Conservation (phyloP, 192 early-diverging fungal species). For the Backusella macrospora region DNA sequence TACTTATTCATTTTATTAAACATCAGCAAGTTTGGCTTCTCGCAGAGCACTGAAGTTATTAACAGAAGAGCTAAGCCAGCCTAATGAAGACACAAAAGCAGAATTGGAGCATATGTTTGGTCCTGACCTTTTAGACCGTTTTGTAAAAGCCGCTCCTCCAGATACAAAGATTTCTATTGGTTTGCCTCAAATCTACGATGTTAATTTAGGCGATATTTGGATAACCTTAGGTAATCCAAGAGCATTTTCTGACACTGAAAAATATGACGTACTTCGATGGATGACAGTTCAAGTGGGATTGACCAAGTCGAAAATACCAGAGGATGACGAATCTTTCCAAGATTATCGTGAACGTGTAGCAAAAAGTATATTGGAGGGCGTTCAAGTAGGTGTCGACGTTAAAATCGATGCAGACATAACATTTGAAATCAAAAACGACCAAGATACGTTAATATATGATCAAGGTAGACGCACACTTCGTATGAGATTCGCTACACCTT, state of each 20-base stretch:
- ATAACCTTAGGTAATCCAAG: slow-evolving; percentile 42
- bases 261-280: slow-evolving; percentile 42
- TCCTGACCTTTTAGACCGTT: slow-evolving; percentile 42
- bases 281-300: slow-evolving; percentile 43
- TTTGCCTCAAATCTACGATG: slow-evolving; percentile 52
- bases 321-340: slow-evolving; percentile 22
- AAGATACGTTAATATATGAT: slow-evolving; percentile 43
- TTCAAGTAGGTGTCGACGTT: slow-evolving; percentile 52
- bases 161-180: slow-evolving; percentile 34
- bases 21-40: slow-evolving; percentile 28
- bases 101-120: slow-evolving; percentile 37
- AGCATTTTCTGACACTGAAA: slow-evolving; percentile 28
- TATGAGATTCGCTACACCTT: slow-evolving; percentile 53
- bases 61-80: slow-evolving; percentile 14
- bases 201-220: slow-evolving; percentile 51
- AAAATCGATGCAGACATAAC: slow-evolving; percentile 47
- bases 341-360: slow-evolving; percentile 44
- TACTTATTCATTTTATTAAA: neutral
- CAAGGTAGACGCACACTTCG: slow-evolving; percentile 46
- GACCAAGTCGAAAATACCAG: neutral
- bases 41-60: slow-evolving; percentile 22
- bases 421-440: slow-evolving; percentile 26
- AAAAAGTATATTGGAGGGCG: slow-evolving; percentile 51
- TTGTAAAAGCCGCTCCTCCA: slow-evolving; percentile 28
- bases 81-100: neutral